Base-by-base conservation (phyloP, 148 eudicot genomes). In the Camellia granthamiana region DNA sequence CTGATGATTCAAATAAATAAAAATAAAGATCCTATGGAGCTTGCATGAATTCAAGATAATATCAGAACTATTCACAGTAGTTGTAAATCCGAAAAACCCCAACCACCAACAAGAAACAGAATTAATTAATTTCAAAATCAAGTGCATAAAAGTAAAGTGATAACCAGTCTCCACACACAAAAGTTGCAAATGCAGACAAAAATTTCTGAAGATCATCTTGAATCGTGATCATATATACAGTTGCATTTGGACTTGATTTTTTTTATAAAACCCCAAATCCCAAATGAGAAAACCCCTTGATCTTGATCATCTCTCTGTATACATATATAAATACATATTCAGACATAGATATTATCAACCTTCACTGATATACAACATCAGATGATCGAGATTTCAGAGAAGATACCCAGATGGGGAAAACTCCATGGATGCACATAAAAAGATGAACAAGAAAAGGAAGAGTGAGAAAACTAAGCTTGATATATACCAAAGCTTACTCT, bases 401-500 rank as follows among this genome's bases (percentile, higher is more conserved):
- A 49, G 52, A 63, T n/a, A 70, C 79, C 82, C 79, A 69, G 77
- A 68, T 67, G 74, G 76, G 58, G 58, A 14, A 75, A 77, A 81
- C 72, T 68, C 74, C 75, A 42, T 56, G n/a, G 23, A 66, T 41
- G 5, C 30, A 21, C 72, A 76, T 21, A 60, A 12, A 23, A 21
- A 77, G 30, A 65, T 68, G 62, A 63, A 19, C 38, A 63, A 21
- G 13, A 3, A 59, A 2, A 49, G 52, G 7, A 77, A 54, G 49
- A 38, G 3, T 8, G 3, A 52, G 12, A 66, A 68, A n/a, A 77
- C 52, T 1, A 23, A 66, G 18, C 16, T 76, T 44, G 69, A 63
- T 23, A 42, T 30, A 30, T 6, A 54, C 18, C 52, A 49, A 49
- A 64, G 64, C 59, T 23, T 64, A 19, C 44, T 63, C 44, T 63